These are phyloP conservation scores for Acacia acuminata DNA, from an alignment of 306 rosid genomes.

Conservation along the genomic window DNA sequence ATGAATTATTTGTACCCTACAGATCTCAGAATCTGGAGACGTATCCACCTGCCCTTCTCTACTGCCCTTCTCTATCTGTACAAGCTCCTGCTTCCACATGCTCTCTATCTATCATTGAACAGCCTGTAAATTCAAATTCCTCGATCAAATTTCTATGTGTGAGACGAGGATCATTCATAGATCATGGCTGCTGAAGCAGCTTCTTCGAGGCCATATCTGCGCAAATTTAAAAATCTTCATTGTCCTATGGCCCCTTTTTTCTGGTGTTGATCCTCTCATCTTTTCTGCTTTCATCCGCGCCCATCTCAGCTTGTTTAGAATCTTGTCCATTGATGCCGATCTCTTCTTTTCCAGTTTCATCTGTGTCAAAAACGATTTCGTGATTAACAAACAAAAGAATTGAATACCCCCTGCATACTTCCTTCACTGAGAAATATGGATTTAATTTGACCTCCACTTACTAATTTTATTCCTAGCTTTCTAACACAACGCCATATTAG, in stretches of 20 bases:
- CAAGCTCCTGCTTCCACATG: background rate
- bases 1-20: background rate
- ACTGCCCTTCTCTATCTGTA: background rate
- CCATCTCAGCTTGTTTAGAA: conserved; percentile 67
- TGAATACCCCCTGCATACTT: background rate
- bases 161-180: conserved; percentile 11
- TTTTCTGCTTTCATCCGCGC: conserved; percentile 74
- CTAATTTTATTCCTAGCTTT: background rate
- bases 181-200: conserved; percentile 36
- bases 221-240: conserved; percentile 32
- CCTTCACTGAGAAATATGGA: background rate
- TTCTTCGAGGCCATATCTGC: conserved; percentile 36
- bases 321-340: conserved; percentile 82
- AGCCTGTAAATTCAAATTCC: background rate
- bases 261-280: conserved; percentile 55
- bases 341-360: conserved; percentile 83
- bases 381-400: conserved; percentile 5
- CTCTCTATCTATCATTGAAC: background rate
- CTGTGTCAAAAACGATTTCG: conserved; percentile 49
- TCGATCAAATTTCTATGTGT: background rate
- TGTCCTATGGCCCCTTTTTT: conserved; percentile 30
- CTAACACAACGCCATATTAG: background rate
- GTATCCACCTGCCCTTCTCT: background rate
- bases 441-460: background rate
- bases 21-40: background rate